Evolutionary conservation across 768 basidiomycete genomes (phyloP).

Genomic region (Lyophyllum semitale): DNA sequence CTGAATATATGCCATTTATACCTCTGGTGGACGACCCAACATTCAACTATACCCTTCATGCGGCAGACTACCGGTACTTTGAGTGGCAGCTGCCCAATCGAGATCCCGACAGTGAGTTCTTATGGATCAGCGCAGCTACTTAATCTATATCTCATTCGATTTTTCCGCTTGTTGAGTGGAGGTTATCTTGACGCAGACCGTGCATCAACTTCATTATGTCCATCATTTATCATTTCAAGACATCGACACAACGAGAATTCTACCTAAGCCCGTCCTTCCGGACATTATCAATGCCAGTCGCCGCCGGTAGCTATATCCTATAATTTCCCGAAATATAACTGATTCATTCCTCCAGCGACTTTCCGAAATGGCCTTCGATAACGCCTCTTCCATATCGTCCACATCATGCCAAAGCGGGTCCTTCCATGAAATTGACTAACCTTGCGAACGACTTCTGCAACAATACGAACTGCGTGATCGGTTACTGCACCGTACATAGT

Average conservation of each 20-base stretch:
- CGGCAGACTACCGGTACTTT: constrained; percentile 41
- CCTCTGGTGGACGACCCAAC: constrained; percentile 62
- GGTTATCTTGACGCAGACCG: constrained; percentile 50
- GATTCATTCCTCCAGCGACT: constrained; percentile 25
- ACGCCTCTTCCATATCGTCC: constrained; percentile 7
- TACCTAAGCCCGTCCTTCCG: constrained; percentile 41
- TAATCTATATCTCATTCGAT: neutral
- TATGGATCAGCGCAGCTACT: neutral
- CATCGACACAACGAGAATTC: constrained; percentile 49
- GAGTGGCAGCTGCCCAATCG: constrained; percentile 47
- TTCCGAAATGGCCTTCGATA: constrained; percentile 30
- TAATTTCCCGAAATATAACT: neutral
- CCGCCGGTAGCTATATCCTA: constrained; percentile 13
- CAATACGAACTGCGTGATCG: constrained; percentile 50
- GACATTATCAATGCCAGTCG: constrained; percentile 25
- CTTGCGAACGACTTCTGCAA: constrained; percentile 50
- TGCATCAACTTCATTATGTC: constrained; percentile 39
- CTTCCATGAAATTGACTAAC: constrained; percentile 27
- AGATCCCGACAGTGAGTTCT: constrained; percentile 40
- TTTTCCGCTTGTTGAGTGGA: constrained; percentile 36
- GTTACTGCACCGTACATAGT: constrained; percentile 55
- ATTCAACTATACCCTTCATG: constrained; percentile 46
- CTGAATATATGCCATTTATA: constrained; percentile 56
- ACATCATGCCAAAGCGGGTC: constrained; percentile 9
- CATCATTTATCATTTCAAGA: constrained; percentile 39